Conservation (phyloP, 805 yeast species). For the Candida caryicola region DNA sequence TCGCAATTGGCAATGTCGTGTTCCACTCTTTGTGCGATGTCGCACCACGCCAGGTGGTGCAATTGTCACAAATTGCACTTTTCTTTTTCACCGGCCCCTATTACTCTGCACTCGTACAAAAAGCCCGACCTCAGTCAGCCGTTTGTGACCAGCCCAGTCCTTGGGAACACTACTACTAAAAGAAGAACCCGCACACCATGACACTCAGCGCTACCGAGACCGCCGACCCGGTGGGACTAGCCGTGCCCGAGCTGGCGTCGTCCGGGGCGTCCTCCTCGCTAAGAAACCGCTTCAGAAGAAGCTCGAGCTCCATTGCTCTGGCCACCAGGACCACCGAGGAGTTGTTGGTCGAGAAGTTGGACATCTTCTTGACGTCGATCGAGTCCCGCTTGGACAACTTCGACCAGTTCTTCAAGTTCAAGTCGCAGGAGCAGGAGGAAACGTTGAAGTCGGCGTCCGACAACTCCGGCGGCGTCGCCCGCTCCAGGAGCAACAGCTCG, state of each 20-base stretch:
- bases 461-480: neutral
- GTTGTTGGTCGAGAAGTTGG: slow-evolving; percentile 38
- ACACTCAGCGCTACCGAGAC: neutral
- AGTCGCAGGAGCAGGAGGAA: slow-evolving; percentile 13
- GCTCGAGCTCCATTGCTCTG: neutral
- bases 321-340: slow-evolving; percentile 31
- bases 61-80: no score
- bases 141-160: no score
- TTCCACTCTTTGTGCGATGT: no score
- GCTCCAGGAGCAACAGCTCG: slow-evolving; percentile 26
- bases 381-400: slow-evolving; percentile 39
- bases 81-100: no score
- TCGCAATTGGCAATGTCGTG: no score
- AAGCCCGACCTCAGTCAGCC: no score
- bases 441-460: neutral
- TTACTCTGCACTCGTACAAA: no score
- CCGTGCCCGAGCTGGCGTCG: neutral
- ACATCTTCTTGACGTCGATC: slow-evolving; percentile 40
- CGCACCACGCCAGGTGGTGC: no score
- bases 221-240: neutral
- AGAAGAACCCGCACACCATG: neutral
- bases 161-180: no score
- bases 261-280: neutral
- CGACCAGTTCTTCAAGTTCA: slow-evolving; percentile 37
- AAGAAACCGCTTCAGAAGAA: slow-evolving; percentile 14